Conservation (phyloP, 768 basidiomycete species). For the Xanthoconium stramineum region DNA sequence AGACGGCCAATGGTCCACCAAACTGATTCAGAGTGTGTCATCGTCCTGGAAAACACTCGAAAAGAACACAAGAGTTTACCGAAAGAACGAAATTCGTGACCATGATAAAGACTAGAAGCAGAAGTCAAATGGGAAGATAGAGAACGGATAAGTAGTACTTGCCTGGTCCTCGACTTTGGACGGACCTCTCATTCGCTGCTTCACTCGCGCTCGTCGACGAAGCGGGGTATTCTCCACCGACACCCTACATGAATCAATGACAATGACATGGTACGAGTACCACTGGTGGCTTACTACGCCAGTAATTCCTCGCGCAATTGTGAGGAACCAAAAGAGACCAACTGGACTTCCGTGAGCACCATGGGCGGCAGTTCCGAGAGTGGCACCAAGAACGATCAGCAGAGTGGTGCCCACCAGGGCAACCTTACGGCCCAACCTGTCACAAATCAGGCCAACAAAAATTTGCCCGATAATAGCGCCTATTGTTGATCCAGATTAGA, state of each 20-base stretch:
- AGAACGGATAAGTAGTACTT: slow-evolving; percentile 28
- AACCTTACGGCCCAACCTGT: slow-evolving; percentile 71
- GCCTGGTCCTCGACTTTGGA: slow-evolving; percentile 54
- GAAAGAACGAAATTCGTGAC: slow-evolving; percentile 70
- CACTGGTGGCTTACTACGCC: slow-evolving; percentile 46
- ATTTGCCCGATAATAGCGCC: slow-evolving; percentile 64
- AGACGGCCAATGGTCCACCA: slow-evolving; percentile 63
- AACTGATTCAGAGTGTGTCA: slow-evolving; percentile 37
- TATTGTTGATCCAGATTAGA: slow-evolving; percentile 19
- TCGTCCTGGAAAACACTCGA: neutral
- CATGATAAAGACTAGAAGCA: slow-evolving; percentile 59
- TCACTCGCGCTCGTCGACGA: slow-evolving; percentile 68
- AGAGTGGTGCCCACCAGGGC: slow-evolving; percentile 67
- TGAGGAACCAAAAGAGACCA: slow-evolving; percentile 75
- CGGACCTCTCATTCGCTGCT: slow-evolving; percentile 68
- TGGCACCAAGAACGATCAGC: slow-evolving; percentile 68
- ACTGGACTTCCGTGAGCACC: slow-evolving; percentile 51
- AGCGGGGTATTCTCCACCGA: slow-evolving; percentile 77
- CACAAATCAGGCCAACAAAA: slow-evolving; percentile 65
- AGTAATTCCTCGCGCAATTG: slow-evolving; percentile 67
- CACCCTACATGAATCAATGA: slow-evolving; percentile 42
- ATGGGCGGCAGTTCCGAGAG: slow-evolving; percentile 64
- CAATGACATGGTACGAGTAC: neutral
- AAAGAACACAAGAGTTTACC: slow-evolving; percentile 33
- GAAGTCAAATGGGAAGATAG: neutral